Conservation (phyloP, 163 green algal genomes). For the Scenedesmus sp. region DNA sequence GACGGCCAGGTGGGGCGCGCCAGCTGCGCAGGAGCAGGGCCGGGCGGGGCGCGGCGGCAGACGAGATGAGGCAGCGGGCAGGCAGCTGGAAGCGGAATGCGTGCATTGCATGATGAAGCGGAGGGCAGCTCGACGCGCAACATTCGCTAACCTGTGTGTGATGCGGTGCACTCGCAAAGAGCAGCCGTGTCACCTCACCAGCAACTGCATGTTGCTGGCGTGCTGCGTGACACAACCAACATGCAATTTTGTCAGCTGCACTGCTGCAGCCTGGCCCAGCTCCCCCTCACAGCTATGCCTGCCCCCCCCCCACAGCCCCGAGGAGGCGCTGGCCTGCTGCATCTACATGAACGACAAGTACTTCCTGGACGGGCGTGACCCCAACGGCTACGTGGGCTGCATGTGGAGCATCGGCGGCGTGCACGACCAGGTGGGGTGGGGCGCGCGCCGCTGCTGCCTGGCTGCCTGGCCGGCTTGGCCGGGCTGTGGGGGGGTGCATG, state of each 20-base stretch:
- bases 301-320: not conserved
- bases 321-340: conserved; percentile 43
- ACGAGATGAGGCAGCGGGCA: no score
- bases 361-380: conserved; percentile 95
- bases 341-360: conserved; percentile 88
- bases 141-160: no score
- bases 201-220: not conserved
- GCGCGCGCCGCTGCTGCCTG: not conserved
- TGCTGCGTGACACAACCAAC: no score
- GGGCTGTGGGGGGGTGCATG: not conserved
- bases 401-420: conserved; percentile 98
- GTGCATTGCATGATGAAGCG: no score
- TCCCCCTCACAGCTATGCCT: not conserved
- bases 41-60: no score
- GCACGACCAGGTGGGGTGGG: conserved; percentile 91
- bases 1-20: conserved; percentile 61
- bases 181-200: no score
- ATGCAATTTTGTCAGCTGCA: no score
- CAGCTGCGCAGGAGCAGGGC: no score
- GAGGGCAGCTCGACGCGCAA: no score
- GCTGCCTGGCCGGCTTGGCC: not conserved
- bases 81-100: no score
- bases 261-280: not conserved
- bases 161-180: no score
- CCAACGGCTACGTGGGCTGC: conserved; percentile 96